Evolutionary conservation across 352 stramenopile genomes (phyloP), one percentile per base, ranked within the genome.

Genomic region (Phytophthora idaei): DNA sequence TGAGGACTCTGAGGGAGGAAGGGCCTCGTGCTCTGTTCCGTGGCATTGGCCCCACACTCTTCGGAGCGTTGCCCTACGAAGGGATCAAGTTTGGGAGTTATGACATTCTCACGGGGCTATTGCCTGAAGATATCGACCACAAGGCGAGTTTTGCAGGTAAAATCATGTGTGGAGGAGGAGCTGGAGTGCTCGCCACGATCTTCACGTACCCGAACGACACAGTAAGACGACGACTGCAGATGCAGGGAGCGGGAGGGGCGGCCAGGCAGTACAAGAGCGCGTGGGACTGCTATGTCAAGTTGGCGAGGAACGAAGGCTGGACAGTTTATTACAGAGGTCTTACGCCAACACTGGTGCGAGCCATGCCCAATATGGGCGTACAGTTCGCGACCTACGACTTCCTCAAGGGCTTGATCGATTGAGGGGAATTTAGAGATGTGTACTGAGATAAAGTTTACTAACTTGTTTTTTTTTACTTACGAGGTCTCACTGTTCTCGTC

Each of bases 161-260:
- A 55, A 81, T 97, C 32, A 32, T 94, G 34, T 90, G 83, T 50
- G 89, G 90, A 34, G 89, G 89, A 28, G 77, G 83, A 11, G 88
- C 90, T 1, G 90, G 90, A 41, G 87, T 97, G 61, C 78, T 92
- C 53, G 90, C 90, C 27, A 94, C 90, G 41, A 79, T 94, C 51
- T 76, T 97, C 62, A 96, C 88, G 63, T 97, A 97, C 65, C 89
- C 90, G 46, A 94, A 94, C 71, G 90, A 97, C 71, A 97, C 90
- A 15, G 82, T 97, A 52, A 83, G 90, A 4, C 71, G 89, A 36
- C 75, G 89, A 15, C 76, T 97, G 71, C 90, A 97, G 75, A 95
- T 93, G 85, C 87, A 96, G 74, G 89, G 89, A 12, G 85, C 83
- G 9, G 83, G 83, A 17, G 89, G 89, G 36, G 56, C 64, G 4